Evolutionary conservation across 2,329 filamentous ascomycete species (phyloP).

Genomic region (Monosporascus sp.): DNA sequence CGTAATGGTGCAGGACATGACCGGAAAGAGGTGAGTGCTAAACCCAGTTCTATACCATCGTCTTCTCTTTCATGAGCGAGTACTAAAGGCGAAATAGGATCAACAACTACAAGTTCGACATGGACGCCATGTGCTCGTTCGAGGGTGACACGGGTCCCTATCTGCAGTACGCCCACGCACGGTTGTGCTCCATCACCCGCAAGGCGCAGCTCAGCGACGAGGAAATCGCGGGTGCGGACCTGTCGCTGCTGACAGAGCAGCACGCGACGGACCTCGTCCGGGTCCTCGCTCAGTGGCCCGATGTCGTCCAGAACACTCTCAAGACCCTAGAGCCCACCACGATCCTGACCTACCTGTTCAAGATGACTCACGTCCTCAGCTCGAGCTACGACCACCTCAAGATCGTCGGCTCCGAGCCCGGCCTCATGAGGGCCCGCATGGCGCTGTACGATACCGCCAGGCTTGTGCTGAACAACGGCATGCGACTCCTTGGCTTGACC

Average conservation of each 20-base stretch:
- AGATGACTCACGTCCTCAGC: constrained; percentile 77
- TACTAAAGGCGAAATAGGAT: constrained; percentile 27
- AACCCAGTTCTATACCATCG: constrained; percentile 16
- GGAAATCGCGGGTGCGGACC: constrained; percentile 44
- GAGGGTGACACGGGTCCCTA: constrained; percentile 71
- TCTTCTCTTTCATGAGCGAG: constrained; percentile 15
- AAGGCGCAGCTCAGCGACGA: constrained; percentile 27
- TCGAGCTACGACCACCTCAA: constrained; percentile 77
- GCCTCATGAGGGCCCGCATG: constrained; percentile 67
- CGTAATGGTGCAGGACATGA: constrained; percentile 98
- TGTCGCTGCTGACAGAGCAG: constrained; percentile 55
- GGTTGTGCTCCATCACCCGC: constrained; percentile 46
- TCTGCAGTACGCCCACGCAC: constrained; percentile 66
- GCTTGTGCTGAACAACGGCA: constrained; percentile 75
- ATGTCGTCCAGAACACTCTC: constrained; percentile 77
- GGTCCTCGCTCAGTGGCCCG: constrained; percentile 77
- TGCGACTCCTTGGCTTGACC: constrained; percentile 72
- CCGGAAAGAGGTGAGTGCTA: constrained; percentile 72
- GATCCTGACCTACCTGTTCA: constrained; percentile 52
- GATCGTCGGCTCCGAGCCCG: constrained; percentile 73
- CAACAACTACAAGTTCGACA: constrained; percentile 58
- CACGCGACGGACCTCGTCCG: constrained; percentile 60
- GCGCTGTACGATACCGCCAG: constrained; percentile 73
- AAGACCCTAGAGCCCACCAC: constrained; percentile 75
- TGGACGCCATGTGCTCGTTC: constrained; percentile 68